Base-by-base conservation (phyloP, 192 early-diverging fungal species). In the Mortierella claussenii region DNA sequence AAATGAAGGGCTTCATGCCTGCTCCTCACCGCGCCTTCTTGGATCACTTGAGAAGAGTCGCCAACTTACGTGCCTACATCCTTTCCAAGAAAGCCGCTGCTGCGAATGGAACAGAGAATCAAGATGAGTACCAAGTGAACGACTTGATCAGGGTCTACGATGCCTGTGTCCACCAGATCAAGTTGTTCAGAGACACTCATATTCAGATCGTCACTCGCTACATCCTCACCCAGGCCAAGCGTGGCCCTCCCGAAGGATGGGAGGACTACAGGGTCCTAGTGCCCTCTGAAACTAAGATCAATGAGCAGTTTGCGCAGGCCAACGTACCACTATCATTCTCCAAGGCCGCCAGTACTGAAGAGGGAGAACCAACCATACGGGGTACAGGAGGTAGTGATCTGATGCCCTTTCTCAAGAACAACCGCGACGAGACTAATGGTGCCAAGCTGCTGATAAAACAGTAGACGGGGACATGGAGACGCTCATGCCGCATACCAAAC, bases 171-270 rank as follows among this genome's bases (percentile, higher is more conserved):
- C 84, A 86, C 33, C 82, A 89, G 66, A 85, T 99, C 81, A 92
- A 95, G 66, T 55, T 81, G 2, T 99, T 99, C 85, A 74, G 97
- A 31, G 93, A 95, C 59, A 87, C 84, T 30, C 97, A 98, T 68
- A 88, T 98, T 28, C 93, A 96, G 71, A 89, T 98, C 31, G 95
- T 95, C n/a, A 90, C 90, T 4, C 83, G 91, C n/a, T 98, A 97
- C 60, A 94, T 98, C 63, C 81, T 98, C 13, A 84, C 85, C 11
- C 97, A 93, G 59, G 91, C 90, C 7, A 80, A 82, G 60, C 90
- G 89, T 45, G 86, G 24, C 66, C 69, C 69, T 26, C 69, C 69
- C 1, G 55, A 64, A 49, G 69, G 69, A 0, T 74, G 69, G 69
- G 69, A 74, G 30, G 61, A 74, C 42, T 74, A 59, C 46, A 27